A percentile compares a stretch with the other conserved stretches of the same genome.
Conservation (phyloP, 805 yeast species). For the Pichia thaimueangensis region DNA sequence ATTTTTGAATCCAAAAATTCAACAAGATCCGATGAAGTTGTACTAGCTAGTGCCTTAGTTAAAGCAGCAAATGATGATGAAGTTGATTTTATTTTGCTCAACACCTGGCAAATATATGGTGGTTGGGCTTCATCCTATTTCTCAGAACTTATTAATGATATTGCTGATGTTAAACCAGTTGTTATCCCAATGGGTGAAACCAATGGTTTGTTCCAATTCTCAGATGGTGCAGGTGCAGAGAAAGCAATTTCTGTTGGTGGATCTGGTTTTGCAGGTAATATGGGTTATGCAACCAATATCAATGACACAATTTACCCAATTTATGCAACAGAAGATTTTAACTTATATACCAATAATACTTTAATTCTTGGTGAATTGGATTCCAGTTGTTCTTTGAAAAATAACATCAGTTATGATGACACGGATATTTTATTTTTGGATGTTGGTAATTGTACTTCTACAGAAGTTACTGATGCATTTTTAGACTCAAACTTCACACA, state of each 20-base stretch:
- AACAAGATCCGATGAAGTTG: not conserved
- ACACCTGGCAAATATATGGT: constrained; percentile 7
- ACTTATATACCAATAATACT: not conserved
- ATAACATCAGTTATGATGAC: not conserved
- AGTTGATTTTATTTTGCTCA: constrained; percentile 9
- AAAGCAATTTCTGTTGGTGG: constrained; percentile 9
- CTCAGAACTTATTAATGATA: constrained; percentile 1
- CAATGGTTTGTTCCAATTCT: constrained; percentile 9
- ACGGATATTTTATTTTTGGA: constrained; percentile 4
- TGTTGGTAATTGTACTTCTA: constrained; percentile 1
- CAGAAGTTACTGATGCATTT: not conserved
- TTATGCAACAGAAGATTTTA: not conserved
- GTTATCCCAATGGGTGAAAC: constrained; percentile 9
- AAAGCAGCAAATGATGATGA: constrained; percentile 2
- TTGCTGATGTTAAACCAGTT: constrained; percentile 4
- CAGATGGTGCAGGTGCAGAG: constrained; percentile 10
- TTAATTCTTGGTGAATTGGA: constrained; percentile 1
- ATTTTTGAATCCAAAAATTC: constrained; percentile 4
- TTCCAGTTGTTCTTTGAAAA: not conserved
- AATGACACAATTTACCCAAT: not conserved
- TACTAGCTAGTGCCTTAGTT: constrained; percentile 1
- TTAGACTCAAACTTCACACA: constrained; percentile 4
- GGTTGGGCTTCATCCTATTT: constrained; percentile 6
- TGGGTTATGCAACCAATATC: constrained; percentile 3
- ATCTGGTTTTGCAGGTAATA: constrained; percentile 4